Conservation (phyloP, 345 rosid genomes). For the Kernera saxatilis region DNA sequence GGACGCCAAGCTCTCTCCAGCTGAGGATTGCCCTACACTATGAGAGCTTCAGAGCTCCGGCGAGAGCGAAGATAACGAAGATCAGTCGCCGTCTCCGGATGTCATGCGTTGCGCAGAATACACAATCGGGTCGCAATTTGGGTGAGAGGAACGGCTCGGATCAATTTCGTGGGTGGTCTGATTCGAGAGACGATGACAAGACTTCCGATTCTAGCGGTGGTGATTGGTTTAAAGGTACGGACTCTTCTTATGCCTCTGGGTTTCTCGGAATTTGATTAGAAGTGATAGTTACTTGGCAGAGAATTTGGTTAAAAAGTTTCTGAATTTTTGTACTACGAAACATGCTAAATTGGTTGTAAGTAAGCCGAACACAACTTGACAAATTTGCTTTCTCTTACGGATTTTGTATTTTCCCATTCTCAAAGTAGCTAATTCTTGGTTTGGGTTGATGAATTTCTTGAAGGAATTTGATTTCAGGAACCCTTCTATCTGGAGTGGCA, state of each 20-base stretch:
- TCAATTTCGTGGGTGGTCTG: conserved; percentile 65
- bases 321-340: no score
- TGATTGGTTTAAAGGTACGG: conserved; percentile 55
- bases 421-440: conserved; percentile 7
- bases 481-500: conserved; percentile 54
- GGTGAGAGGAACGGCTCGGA: conserved; percentile 33
- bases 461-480: conserved; percentile 65
- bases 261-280: not conserved
- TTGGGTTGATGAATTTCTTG: conserved; percentile 45
- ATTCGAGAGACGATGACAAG: conserved; percentile 39
- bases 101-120: conserved; percentile 29
- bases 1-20: conserved; percentile 73
- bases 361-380: no score
- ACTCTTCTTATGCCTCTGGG: not conserved
- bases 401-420: no score
- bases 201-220: conserved; percentile 36
- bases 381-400: no score
- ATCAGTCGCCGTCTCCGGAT: conserved; percentile 27
- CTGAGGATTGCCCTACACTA: conserved; percentile 55
- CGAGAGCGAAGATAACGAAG: conserved; percentile 31
- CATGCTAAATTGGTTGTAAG: no score
- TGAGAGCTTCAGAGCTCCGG: conserved; percentile 26
- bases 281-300: not conserved
- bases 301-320: not conserved
- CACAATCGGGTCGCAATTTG: not conserved